Evolutionary conservation across 2,329 filamentous ascomycete genomes (phyloP), one percentile per base, ranked within the genome.

Genomic region (Xylariaceae sp.): DNA sequence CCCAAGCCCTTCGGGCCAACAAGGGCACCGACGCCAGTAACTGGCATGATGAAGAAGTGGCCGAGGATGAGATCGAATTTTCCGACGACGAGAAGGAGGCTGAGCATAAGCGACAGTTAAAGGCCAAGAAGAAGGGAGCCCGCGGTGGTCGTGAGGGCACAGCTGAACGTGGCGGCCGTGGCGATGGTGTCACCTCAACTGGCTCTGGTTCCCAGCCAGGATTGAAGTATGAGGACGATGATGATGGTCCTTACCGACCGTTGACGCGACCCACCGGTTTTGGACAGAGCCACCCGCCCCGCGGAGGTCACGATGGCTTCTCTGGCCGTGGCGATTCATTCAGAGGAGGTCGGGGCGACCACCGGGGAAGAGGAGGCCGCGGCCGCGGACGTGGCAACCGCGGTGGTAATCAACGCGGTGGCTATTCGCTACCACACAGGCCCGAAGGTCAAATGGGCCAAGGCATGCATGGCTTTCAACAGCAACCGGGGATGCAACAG

Each of bases 11-110:
- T 59, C 89, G 88, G 73, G 82, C 80, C 55, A 72, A 88, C 69
- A 97, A 96, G 76, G 91, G 92, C 61, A 94, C 91, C 8, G 94
- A 99, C 74, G 93, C 94, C 7, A 96, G 91, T 55, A 97, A 97
- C 71, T 82, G 96, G 57, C 89, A 96, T 73, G 94, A 97, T 67
- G 94, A 99, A 73, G 93, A 97, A 75, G 82, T 92, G 6, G 86
- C 77, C 13, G 88, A 89, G 37, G 90, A 96, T 44, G 93, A 97
- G 72, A 83, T 91, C 67, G 94, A 97, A 71, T 97, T 97, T 73
- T 97, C 93, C 0, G 94, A 99, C 67, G 94, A 99, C 69, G 94
- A 99, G 75, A 89, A 90, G 67, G 94, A 99, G 74, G 88, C 88
- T 6, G 90, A 92, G 67, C 85, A 91, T 71, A 95, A 88, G 76